phyloP scores from a whole-genome alignment of 2,329 filamentous ascomycete species.

The Trichoderma polysporum region DNA sequence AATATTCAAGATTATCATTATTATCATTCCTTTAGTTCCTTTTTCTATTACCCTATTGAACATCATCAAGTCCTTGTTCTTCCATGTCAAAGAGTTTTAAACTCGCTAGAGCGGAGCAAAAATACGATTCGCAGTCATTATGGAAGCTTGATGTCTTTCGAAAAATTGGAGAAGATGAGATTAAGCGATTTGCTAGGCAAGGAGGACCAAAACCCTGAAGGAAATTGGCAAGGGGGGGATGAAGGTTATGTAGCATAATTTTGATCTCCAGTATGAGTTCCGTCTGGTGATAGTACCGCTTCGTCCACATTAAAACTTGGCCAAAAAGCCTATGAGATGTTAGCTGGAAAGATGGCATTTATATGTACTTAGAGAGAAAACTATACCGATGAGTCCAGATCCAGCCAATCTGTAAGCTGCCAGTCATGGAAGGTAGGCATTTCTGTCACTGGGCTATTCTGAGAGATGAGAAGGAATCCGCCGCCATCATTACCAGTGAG shows the following conservation, averaged over 20 bases:
- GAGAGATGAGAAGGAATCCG: not conserved
- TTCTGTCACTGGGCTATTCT: not conserved
- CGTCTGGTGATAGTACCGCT: not conserved
- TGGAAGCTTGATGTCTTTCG: not conserved
- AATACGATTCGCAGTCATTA: not conserved
- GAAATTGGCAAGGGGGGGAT: not conserved
- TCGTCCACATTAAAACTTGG: not conserved
- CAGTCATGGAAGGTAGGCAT: constrained; percentile 22
- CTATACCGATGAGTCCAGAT: constrained; percentile 31
- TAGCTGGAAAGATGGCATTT: not conserved
- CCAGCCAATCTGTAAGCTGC: constrained; percentile 34
- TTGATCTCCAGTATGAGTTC: not conserved
- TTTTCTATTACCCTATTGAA: no score
- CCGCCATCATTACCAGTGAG: not conserved
- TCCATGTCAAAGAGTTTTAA: not conserved
- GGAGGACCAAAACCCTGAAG: not conserved
- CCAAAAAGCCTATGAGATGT: constrained; percentile 6
- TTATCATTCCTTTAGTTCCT: no score
- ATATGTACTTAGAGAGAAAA: not conserved
- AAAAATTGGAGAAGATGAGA: not conserved
- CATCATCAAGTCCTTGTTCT: no score
- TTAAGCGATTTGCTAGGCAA: not conserved
- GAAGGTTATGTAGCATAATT: not conserved
- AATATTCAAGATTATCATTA: no score
- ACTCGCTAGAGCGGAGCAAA: not conserved